Percentiles rank a stretch among this genome's conserved stretches.
Conservation (phyloP, 2,329 filamentous ascomycete genomes). For the Colletotrichum karsti region DNA sequence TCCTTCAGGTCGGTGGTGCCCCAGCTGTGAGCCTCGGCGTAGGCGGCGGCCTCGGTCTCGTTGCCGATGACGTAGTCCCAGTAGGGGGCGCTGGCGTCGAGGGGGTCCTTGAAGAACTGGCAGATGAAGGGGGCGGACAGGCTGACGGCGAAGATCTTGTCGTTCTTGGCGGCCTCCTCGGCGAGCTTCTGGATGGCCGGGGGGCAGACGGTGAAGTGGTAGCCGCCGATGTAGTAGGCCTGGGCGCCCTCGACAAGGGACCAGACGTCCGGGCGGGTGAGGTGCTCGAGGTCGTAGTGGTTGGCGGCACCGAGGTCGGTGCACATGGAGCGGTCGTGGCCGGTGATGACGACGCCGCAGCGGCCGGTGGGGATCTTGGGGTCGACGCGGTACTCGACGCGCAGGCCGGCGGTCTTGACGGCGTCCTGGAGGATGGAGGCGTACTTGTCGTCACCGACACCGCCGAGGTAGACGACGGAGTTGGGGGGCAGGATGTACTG, state of each 20-base stretch:
- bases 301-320: constrained; percentile 97
- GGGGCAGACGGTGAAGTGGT: constrained; percentile 96
- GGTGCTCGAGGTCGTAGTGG: constrained; percentile 93
- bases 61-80: constrained; percentile 98
- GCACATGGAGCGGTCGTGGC: constrained; percentile 92
- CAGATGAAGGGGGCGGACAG: constrained; percentile 95
- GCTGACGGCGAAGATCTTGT: constrained; percentile 93
- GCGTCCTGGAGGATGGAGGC: constrained; percentile 87
- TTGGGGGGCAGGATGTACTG: constrained; percentile 93
- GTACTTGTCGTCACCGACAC: constrained; percentile 96
- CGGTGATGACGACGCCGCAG: constrained; percentile 96
- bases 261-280: constrained; percentile 94
- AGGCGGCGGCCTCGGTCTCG: constrained; percentile 91
- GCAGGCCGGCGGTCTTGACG: constrained; percentile 86
- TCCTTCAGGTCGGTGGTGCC: constrained; percentile 80
- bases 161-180: constrained; percentile 85
- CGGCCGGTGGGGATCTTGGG: constrained; percentile 85
- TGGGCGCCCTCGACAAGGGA: constrained; percentile 87
- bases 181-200: constrained; percentile 89
- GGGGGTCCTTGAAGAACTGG: constrained; percentile 96
- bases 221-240: constrained; percentile 93
- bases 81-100: constrained; percentile 87
- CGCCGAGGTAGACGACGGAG: constrained; percentile 92
- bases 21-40: constrained; percentile 83
- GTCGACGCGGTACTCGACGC: constrained; percentile 95